Evolutionary conservation across 805 yeast genomes (phyloP).

Genomic region (Candida sphagnicola): DNA sequence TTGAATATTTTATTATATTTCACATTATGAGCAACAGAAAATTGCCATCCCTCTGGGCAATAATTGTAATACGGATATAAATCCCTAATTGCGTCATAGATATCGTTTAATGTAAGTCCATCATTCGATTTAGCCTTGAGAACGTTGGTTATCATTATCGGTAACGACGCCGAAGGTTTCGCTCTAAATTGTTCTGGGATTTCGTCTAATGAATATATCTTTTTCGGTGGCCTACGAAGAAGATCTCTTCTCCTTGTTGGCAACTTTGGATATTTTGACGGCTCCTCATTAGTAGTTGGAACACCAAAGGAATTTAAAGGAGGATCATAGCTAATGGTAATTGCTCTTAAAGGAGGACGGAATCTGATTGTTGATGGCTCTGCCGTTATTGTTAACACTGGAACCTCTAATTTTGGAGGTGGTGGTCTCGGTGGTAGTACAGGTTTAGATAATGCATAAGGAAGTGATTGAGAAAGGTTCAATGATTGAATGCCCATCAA

Average conservation of each 20-base stretch:
- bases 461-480: constrained; percentile 2
- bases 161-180: constrained; percentile 81
- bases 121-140: constrained; percentile 62
- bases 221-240: constrained; percentile 51
- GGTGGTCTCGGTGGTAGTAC: constrained; percentile 26
- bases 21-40: constrained; percentile 85
- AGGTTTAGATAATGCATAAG: not conserved
- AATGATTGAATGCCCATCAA: constrained; percentile 1
- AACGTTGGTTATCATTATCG: constrained; percentile 76
- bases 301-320: constrained; percentile 25
- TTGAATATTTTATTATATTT: constrained; percentile 79
- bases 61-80: constrained; percentile 87
- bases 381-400: constrained; percentile 22
- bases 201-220: constrained; percentile 71
- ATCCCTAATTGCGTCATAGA: constrained; percentile 82
- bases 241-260: constrained; percentile 29
- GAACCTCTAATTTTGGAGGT: constrained; percentile 33
- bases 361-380: constrained; percentile 18
- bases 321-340: constrained; percentile 18
- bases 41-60: constrained; percentile 98
- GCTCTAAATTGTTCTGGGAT: constrained; percentile 83
- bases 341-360: constrained; percentile 23
- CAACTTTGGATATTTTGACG: constrained; percentile 26
- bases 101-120: constrained; percentile 66
- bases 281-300: constrained; percentile 29